These are phyloP conservation scores for Gaillardinia entomophila DNA, from an alignment of 805 yeast genomes.

Conservation along the genomic window DNA sequence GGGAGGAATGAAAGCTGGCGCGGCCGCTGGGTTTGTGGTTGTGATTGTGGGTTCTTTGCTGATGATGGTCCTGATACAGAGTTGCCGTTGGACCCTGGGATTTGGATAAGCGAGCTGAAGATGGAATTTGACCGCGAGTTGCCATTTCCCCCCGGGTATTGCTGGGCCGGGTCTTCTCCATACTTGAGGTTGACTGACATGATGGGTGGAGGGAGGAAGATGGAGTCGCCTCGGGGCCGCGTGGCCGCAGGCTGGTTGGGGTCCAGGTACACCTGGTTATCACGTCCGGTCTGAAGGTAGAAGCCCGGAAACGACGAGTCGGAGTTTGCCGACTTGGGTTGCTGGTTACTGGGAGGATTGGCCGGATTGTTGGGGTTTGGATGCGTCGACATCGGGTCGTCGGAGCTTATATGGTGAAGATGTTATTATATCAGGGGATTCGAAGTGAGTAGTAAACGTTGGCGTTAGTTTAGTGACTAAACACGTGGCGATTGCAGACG, in stretches of 20 bases:
- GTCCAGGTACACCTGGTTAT: no score
- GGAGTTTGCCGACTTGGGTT: no score
- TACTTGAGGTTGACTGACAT: slow-evolving; percentile 7
- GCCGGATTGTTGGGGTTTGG: no score
- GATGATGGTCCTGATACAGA: slow-evolving; percentile 23
- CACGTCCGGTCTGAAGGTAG: no score
- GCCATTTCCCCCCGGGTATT: slow-evolving; percentile 6
- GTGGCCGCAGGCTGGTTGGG: slow-evolving; percentile 5
- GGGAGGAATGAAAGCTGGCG: slow-evolving; percentile 17
- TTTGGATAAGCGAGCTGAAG: slow-evolving; percentile 33
- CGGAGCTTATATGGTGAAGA: no score
- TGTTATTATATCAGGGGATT: no score
- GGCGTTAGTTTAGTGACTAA: no score
- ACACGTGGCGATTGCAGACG: no score
- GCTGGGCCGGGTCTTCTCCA: slow-evolving; percentile 4
- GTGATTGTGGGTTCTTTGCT: background rate
- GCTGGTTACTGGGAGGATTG: no score
- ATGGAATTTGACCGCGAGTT: slow-evolving; percentile 31
- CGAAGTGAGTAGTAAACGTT: no score
- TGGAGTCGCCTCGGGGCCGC: slow-evolving; percentile 35
- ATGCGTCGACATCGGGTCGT: no score
- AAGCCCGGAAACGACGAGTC: no score
- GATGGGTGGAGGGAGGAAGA: slow-evolving; percentile 33
- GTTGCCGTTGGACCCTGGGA: slow-evolving; percentile 30
- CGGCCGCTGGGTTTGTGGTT: slow-evolving; percentile 5